Evolutionary conservation across 768 basidiomycete species (phyloP).

Genomic region (Naganishia friedmannii): DNA sequence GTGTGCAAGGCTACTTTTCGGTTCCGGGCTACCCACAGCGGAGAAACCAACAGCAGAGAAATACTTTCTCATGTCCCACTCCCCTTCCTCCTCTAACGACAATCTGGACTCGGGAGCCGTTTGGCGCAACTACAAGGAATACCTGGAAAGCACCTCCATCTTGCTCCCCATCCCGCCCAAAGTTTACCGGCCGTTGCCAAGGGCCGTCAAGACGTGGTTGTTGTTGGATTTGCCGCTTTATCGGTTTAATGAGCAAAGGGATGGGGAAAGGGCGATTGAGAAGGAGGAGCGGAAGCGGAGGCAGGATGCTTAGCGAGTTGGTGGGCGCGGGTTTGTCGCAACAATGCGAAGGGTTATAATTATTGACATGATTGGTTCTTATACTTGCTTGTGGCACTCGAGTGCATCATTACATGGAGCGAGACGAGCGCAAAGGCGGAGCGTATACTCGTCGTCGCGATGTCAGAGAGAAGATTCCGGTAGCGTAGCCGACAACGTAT

Average conservation of each 20-base stretch:
- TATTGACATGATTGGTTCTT: not conserved
- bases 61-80: conserved; percentile 60
- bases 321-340: too few relatives aligned
- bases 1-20: conserved; percentile 58
- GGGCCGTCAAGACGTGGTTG: conserved; percentile 59
- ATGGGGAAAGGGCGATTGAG: conserved; percentile 56
- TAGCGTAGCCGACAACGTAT: too few relatives aligned
- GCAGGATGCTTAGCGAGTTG: conserved; percentile 8
- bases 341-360: not conserved
- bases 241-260: conserved; percentile 59
- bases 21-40: conserved; percentile 66
- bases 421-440: too few relatives aligned
- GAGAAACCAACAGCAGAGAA: conserved; percentile 66
- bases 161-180: conserved; percentile 63
- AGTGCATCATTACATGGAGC: too few relatives aligned
- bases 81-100: not conserved
- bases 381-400: too few relatives aligned
- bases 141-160: conserved; percentile 62
- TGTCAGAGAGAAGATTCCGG: too few relatives aligned
- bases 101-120: conserved; percentile 25
- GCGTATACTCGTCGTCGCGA: too few relatives aligned
- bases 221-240: conserved; percentile 66
- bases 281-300: conserved; percentile 41
- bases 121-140: conserved; percentile 57
- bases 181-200: conserved; percentile 60